A percentile compares a stretch with the other conserved stretches of the same genome.
These are phyloP conservation scores for Ceratocystis cubensis DNA, from an alignment of 2,329 filamentous ascomycete genomes.

Conservation along the genomic window DNA sequence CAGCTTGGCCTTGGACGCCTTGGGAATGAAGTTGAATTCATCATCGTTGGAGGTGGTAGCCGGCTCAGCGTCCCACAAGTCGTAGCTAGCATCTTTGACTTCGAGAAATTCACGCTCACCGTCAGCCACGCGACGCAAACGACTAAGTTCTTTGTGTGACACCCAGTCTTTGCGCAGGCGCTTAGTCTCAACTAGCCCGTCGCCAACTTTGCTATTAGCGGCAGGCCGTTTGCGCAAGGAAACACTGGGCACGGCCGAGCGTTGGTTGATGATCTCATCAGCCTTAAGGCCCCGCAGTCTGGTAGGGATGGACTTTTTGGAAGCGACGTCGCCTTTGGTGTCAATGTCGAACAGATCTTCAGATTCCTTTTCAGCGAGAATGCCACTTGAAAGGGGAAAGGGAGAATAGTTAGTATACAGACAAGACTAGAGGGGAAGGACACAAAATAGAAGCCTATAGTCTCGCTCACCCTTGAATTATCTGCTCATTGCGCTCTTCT, in stretches of 20 bases:
- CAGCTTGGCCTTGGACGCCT: constrained; percentile 52
- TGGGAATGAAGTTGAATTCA: constrained; percentile 55
- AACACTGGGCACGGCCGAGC: constrained; percentile 71
- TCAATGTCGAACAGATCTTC: constrained; percentile 80
- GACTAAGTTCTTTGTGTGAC: constrained; percentile 68
- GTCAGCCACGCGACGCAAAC: constrained; percentile 67
- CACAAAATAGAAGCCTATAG: background rate
- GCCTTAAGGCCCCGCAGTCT: constrained; percentile 71
- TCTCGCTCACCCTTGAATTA: constrained; percentile 64
- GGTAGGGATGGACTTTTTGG: constrained; percentile 50
- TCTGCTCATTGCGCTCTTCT: constrained; percentile 72
- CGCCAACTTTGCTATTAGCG: constrained; percentile 46
- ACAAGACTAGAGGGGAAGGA: constrained; percentile 21
- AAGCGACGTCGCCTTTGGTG: constrained; percentile 53
- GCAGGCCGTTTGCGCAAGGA: constrained; percentile 63
- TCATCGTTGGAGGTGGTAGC: constrained; percentile 27
- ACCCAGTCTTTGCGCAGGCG: constrained; percentile 67
- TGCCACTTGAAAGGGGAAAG: constrained; percentile 45
- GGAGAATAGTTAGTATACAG: constrained; percentile 16
- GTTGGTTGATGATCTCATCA: constrained; percentile 79
- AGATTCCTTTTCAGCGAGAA: constrained; percentile 70
- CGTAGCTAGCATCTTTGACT: constrained; percentile 54
- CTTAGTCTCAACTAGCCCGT: constrained; percentile 64
- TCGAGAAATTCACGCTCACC: constrained; percentile 48
- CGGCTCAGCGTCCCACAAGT: constrained; percentile 55